Evolutionary conservation across 805 yeast genomes (phyloP).

Genomic region (Ogataea sp.): DNA sequence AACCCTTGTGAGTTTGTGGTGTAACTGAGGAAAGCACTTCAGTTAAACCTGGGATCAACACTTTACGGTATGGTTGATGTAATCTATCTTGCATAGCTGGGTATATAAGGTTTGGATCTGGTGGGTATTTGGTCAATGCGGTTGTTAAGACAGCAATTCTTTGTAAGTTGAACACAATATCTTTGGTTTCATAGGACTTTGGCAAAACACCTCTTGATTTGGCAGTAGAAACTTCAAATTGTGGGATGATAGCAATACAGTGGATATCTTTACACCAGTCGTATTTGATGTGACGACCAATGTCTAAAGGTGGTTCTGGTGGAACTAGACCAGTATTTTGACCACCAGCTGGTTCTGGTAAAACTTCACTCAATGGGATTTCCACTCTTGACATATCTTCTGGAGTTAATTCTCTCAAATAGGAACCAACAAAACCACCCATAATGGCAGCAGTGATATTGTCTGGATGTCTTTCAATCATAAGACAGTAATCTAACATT

Average conservation of each 20-base stretch:
- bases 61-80: slow-evolving; percentile 95
- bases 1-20: slow-evolving; percentile 74
- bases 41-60: slow-evolving; percentile 83
- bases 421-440: slow-evolving; percentile 98
- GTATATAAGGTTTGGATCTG: slow-evolving; percentile 75
- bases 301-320: slow-evolving; percentile 74
- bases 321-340: slow-evolving; percentile 61
- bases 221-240: slow-evolving; percentile 92
- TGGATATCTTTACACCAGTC: slow-evolving; percentile 74
- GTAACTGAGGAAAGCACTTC: slow-evolving; percentile 75
- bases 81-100: slow-evolving; percentile 95
- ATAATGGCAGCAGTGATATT: slow-evolving; percentile 98
- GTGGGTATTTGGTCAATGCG: slow-evolving; percentile 80
- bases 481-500: slow-evolving; percentile 86
- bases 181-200: slow-evolving; percentile 62
- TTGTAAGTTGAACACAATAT: slow-evolving; percentile 88
- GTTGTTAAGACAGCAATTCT: slow-evolving; percentile 88
- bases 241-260: slow-evolving; percentile 88
- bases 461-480: slow-evolving; percentile 98
- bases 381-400: slow-evolving; percentile 68
- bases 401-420: slow-evolving; percentile 69
- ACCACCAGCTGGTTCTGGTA: slow-evolving; percentile 73
- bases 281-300: slow-evolving; percentile 86
- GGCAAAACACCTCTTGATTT: slow-evolving; percentile 88
- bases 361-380: slow-evolving; percentile 77